Evolutionary conservation across 2,329 filamentous ascomycete genomes (phyloP).

Genomic region (Hypoxylon sp.): DNA sequence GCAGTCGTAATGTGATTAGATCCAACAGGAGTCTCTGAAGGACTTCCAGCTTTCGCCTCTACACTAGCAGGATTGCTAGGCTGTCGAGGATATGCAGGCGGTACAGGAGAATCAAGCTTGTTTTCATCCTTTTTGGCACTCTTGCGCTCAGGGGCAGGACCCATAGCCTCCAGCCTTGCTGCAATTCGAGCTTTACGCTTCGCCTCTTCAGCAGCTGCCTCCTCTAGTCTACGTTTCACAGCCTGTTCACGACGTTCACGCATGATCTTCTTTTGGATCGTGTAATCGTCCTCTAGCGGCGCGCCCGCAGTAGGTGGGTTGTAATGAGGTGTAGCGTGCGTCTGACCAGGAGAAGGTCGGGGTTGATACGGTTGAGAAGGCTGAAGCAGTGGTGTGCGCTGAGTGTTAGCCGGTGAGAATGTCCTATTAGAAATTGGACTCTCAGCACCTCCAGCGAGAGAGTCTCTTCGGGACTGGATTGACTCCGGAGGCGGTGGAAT

Average conservation of each 20-base stretch:
- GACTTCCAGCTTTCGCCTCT: slow-evolving; percentile 35
- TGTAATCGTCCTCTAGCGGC: slow-evolving; percentile 69
- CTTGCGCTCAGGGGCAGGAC: slow-evolving; percentile 73
- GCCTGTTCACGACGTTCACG: slow-evolving; percentile 78
- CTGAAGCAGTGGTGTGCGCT: slow-evolving; percentile 50
- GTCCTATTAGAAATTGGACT: slow-evolving; percentile 65
- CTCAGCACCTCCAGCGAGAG: slow-evolving; percentile 66
- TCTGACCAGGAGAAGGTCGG: slow-evolving; percentile 61
- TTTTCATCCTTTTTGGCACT: slow-evolving; percentile 69
- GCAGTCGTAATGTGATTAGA: slow-evolving; percentile 48
- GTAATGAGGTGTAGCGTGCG: slow-evolving; percentile 60
- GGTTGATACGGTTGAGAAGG: slow-evolving; percentile 59
- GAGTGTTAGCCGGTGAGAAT: slow-evolving; percentile 56
- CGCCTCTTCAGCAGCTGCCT: slow-evolving; percentile 81
- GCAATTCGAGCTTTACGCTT: slow-evolving; percentile 79
- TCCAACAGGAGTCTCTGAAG: slow-evolving; percentile 52
- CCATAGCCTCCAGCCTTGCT: slow-evolving; percentile 79
- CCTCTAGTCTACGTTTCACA: slow-evolving; percentile 76
- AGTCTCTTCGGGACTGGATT: slow-evolving; percentile 63
- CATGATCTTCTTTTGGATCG: slow-evolving; percentile 80
- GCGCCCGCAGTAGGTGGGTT: slow-evolving; percentile 53
- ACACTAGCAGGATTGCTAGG: slow-evolving; percentile 47
- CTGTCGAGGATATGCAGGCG: slow-evolving; percentile 38
- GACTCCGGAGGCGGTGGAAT: slow-evolving; percentile 62
- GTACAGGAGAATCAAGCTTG: slow-evolving; percentile 48